phyloP scores from a whole-genome alignment of 192 early-diverging fungal genomes.

The Coemansia sp. region DNA sequence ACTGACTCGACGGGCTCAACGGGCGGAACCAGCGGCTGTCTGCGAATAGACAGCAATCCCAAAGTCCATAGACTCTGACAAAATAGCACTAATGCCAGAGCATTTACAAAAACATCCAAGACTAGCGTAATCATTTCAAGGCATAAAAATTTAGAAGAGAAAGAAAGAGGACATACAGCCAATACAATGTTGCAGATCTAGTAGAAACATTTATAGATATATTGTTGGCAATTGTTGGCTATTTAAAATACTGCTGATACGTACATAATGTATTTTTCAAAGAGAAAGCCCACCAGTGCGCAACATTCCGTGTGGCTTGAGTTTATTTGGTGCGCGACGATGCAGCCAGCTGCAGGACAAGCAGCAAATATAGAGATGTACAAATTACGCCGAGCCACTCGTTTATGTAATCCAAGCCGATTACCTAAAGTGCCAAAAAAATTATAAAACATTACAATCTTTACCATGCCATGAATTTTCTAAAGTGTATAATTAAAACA shows the following conservation, averaged over 20 bases:
- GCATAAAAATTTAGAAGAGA: background rate
- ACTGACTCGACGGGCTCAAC: background rate
- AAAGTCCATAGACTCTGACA: background rate
- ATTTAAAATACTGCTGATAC: background rate
- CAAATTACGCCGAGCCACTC: background rate
- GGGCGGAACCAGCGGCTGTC: slow-evolving; percentile 10
- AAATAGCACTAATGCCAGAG: slow-evolving; percentile 15
- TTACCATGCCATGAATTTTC: background rate
- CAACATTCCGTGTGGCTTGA: background rate
- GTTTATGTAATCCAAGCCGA: background rate
- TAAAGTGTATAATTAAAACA: background rate
- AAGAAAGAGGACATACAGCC: background rate
- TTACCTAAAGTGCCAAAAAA: too few relatives aligned
- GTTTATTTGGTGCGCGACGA: background rate
- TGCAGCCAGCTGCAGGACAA: background rate
- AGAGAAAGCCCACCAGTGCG: background rate
- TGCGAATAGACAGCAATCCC: background rate
- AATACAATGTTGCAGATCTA: background rate
- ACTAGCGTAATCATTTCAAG: background rate
- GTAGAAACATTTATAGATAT: background rate
- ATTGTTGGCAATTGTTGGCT: background rate
- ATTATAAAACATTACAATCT: too few relatives aligned
- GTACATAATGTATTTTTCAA: background rate
- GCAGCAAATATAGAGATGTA: background rate
- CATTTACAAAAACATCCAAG: slow-evolving; percentile 7